Evolutionary conservation across 176 grass and related monocot genomes (phyloP).

Genomic region (bread wheat (Triticum aestivum)): DNA sequence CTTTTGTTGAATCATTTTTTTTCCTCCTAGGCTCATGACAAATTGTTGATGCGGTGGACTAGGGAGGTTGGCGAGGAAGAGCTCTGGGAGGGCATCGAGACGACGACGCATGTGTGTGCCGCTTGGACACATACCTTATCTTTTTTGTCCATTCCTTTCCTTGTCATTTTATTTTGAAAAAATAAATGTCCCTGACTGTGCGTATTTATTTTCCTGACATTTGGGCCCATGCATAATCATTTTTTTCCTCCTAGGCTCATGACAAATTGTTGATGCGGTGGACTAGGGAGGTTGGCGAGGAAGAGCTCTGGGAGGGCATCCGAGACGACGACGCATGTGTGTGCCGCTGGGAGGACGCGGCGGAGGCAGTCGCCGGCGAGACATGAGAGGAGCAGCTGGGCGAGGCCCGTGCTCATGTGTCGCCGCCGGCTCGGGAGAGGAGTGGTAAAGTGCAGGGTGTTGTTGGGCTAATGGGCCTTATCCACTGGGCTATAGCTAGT

Average conservation of each 20-base stretch:
- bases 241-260: no score
- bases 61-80: slow-evolving; percentile 10
- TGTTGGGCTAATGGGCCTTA: neutral
- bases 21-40: no score
- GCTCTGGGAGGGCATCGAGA: neutral
- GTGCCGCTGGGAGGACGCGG: slow-evolving; percentile 34
- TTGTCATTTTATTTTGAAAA: no score
- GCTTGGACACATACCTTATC: neutral
- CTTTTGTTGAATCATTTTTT: no score
- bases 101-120: slow-evolving; percentile 39
- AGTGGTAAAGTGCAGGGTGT: neutral
- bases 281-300: neutral
- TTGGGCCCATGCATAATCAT: no score
- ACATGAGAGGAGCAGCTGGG: slow-evolving; percentile 49
- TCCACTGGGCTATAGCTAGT: neutral
- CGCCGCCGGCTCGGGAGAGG: neutral
- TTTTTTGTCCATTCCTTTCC: no score
- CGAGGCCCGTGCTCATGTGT: neutral
- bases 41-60: no score
- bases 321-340: slow-evolving; percentile 29
- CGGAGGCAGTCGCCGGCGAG: slow-evolving; percentile 40
- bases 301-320: slow-evolving; percentile 4
- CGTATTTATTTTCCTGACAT: no score
- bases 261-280: no score
- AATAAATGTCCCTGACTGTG: no score